These are phyloP conservation scores for Corynespora cassiicola DNA, from an alignment of 2,329 filamentous ascomycete genomes.

Conservation along the genomic window DNA sequence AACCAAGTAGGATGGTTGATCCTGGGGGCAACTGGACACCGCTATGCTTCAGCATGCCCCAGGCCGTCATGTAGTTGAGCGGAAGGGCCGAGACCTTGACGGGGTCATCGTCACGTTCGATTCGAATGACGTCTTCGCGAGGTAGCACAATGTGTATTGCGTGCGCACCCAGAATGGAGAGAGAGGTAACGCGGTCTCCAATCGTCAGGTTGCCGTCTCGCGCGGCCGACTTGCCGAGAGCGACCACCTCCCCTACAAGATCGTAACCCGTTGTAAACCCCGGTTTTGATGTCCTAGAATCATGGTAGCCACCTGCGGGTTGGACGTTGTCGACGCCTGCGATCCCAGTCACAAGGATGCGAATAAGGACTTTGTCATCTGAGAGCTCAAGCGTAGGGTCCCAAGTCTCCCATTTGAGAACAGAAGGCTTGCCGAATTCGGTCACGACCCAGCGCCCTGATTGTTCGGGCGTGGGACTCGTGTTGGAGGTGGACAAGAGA, in stretches of 20 bases:
- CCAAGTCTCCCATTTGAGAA: slow-evolving; percentile 11
- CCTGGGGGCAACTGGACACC: slow-evolving; percentile 11
- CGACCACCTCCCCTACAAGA: slow-evolving; percentile 13
- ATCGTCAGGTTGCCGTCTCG: slow-evolving; percentile 3
- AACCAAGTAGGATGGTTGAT: slow-evolving; percentile 13
- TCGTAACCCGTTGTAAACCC: slow-evolving; percentile 17
- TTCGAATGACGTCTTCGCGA: slow-evolving; percentile 5
- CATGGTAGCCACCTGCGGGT: slow-evolving; percentile 14
- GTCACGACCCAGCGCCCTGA: slow-evolving; percentile 13
- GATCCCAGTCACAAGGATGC: slow-evolving; percentile 14
- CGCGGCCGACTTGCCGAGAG: slow-evolving; percentile 5
- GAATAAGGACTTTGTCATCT: slow-evolving; percentile 9
- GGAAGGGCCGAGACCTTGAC: slow-evolving; percentile 12
- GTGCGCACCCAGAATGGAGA: slow-evolving; percentile 8
- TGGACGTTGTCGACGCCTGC: slow-evolving; percentile 16
- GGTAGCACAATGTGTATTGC: slow-evolving; percentile 15
- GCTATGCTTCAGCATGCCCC: slow-evolving; percentile 16
- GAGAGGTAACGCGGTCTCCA: slow-evolving; percentile 9
- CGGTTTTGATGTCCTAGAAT: slow-evolving; percentile 3
- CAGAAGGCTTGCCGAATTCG: slow-evolving; percentile 11
- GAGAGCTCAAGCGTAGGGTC: slow-evolving; percentile 8
- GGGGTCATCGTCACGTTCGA: slow-evolving; percentile 7
- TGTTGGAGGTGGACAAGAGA: slow-evolving; percentile 5
- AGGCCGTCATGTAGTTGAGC: slow-evolving; percentile 16
- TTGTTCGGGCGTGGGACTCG: slow-evolving; percentile 7